Evolutionary conservation across 1,284 basidiomycete species (phyloP), one percentile per base, ranked within the genome.

Genomic region (Trichosporon sp.): DNA sequence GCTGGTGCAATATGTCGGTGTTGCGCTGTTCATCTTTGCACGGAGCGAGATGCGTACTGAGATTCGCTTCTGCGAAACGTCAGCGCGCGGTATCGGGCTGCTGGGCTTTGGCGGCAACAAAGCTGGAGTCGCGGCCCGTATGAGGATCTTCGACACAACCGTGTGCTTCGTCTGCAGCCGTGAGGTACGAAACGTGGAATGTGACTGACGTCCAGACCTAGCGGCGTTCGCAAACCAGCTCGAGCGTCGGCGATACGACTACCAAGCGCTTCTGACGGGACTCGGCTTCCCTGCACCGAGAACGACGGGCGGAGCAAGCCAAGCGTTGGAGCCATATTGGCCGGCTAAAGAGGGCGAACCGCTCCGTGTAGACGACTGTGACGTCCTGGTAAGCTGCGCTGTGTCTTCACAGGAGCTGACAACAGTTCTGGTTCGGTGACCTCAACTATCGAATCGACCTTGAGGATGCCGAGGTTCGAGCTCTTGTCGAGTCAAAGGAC

Each of bases 141-240:
- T 76, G 60, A 75, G 71, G 66, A 64, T 78, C 0, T 65, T 66
- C 59, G 75, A 80, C 36, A 81, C 81, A 2, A 77, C 82, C 8
- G 68, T 79, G 6, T 85, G 84, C 82, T 84, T 82, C 70, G 82
- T 86, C 34, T 82, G 86, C 58, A 85, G 71, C 82, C 74, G 85
- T 85, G 16, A 83, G 86, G 84, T 80, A 8, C 77, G 14, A n/a
- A 1, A 3, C 4, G 23, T 4, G 1, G 23, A 14, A 11, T 8
- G 5, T 3, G 36, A 32, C 33, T 54, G 34, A 60, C 40, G 57
- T 3, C n/a, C 65, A 86, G 85, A 84, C 80, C 61, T 84, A 79
- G 63, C 86, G 80, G 75, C 85, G 79, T 72, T 83, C 81, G 65
- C 85, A 81, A 75, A 84, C 81, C 66, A 85, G 81, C 73, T 86